Conservation (phyloP, 169 alveolate species). For the Cryptosporidium sp. region DNA sequence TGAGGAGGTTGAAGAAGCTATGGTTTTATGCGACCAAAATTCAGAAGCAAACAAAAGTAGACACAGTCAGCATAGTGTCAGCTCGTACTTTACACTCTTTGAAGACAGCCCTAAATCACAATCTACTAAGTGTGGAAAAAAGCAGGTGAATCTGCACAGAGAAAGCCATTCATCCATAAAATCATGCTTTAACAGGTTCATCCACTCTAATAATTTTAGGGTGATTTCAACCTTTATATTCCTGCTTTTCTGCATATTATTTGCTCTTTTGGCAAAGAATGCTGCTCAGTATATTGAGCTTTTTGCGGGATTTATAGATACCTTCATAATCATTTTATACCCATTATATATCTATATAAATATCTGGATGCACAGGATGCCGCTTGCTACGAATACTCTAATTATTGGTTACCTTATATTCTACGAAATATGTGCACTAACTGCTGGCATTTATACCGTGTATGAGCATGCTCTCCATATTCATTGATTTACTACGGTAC, state of each 20-base stretch:
- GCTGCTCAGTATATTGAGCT: slow-evolving; percentile 73
- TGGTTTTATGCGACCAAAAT: slow-evolving; percentile 20
- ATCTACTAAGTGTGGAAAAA: not conserved
- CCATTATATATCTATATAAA: slow-evolving; percentile 44
- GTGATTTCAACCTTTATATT: slow-evolving; percentile 9
- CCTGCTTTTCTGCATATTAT: slow-evolving; percentile 25
- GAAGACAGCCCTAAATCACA: not conserved
- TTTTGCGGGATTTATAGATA: slow-evolving; percentile 70
- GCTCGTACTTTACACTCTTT: slow-evolving; percentile 58
- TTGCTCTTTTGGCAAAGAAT: slow-evolving; percentile 57
- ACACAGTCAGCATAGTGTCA: slow-evolving; percentile 61
- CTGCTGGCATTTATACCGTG: slow-evolving; percentile 55
- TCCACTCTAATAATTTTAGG: slow-evolving; percentile 35
- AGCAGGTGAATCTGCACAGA: not conserved
- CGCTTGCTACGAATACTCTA: not conserved
- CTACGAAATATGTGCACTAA: slow-evolving; percentile 37
- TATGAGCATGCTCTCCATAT: slow-evolving; percentile 28
- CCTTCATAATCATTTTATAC: slow-evolving; percentile 43
- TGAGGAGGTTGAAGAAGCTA: slow-evolving; percentile 56
- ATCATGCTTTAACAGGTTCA: not conserved
- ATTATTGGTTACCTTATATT: slow-evolving; percentile 34
- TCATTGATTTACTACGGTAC: not conserved
- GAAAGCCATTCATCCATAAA: not conserved
- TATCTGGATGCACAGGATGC: slow-evolving; percentile 55
- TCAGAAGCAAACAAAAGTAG: not conserved